Evolutionary conservation across 2,329 filamentous ascomycete species (phyloP), one percentile per base, ranked within the genome.

Genomic region (Fusarium nurragi): DNA sequence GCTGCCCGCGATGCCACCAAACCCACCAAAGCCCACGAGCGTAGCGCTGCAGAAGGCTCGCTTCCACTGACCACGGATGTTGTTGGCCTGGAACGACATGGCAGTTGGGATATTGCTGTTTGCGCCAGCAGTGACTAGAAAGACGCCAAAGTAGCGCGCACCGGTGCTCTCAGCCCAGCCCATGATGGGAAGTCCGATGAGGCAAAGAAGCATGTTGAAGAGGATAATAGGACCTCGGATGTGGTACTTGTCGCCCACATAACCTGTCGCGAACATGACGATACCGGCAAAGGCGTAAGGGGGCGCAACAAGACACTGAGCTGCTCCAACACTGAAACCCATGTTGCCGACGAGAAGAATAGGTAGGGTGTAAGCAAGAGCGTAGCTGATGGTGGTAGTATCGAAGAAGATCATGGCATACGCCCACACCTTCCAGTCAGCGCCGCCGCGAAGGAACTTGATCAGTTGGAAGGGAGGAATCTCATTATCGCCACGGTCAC

Each of bases 51-150:
- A 89, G 68, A 95, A 89, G 1, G 92, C 92, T 44, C 93, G 87
- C 80, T 94, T 96, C 91, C 92, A 96, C 78, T 95, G 92, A 0
- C 92, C 92, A 50, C 91, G 88, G 72, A 96, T 90, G 77, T 96
- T 96, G 78, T 94, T 95, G 38, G 91, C 91, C 79, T 94, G 92
- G 79, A 92, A 95, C 0, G 91, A 85, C 80, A 96, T 87, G 41
- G 87, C 82, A 3, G 87, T 83, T 0, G 93, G 92, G 6, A 94
- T 82, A 74, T 95, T 95, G 65, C 88, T 85, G 76, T 93, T 93
- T 64, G 89, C 88, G 9, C 90, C 92, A 1, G 90, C 90, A 0
- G 90, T 90, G n/a, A 87, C 84, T 44, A 94, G 78, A 78, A 94
- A 94, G 55, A 92, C 84, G 52, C 90, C 91, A 62, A 92, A 88